Conservation (phyloP, 2,329 filamentous ascomycete species). For the Hymenoscyphus salicellus region DNA sequence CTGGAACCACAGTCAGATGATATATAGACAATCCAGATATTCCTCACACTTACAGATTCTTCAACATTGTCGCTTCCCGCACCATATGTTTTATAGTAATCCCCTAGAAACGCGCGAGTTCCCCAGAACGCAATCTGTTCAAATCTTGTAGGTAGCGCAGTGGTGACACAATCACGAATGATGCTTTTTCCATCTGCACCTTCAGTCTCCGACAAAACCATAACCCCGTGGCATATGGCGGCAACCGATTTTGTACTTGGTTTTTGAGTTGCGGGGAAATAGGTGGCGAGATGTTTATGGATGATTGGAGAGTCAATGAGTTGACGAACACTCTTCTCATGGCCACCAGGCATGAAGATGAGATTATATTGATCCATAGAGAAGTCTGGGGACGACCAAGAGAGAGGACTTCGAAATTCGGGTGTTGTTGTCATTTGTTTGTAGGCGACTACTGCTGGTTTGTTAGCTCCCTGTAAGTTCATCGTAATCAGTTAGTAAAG, state of each 20-base stretch:
- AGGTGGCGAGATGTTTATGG: conserved; percentile 44
- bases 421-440: conserved; percentile 43
- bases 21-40: not conserved
- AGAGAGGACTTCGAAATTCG: conserved; percentile 43
- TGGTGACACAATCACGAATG: conserved; percentile 41
- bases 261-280: conserved; percentile 48
- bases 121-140: conserved; percentile 50
- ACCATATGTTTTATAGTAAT: conserved; percentile 57
- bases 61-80: conserved; percentile 49
- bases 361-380: conserved; percentile 46
- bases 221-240: conserved; percentile 53
- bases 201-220: conserved; percentile 47
- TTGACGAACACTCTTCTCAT: conserved; percentile 51
- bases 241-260: conserved; percentile 45
- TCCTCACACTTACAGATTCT: conserved; percentile 39
- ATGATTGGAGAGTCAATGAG: conserved; percentile 48
- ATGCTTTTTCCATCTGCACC: conserved; percentile 42
- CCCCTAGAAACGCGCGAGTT: conserved; percentile 48
- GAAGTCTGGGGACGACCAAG: conserved; percentile 47
- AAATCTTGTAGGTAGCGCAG: conserved; percentile 48
- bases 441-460: conserved; percentile 43
- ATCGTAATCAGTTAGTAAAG: not conserved
- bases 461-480: conserved; percentile 43
- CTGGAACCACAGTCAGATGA: conserved; percentile 28
- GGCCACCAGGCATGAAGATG: conserved; percentile 51